Evolutionary conservation across 331 rosid species (phyloP), one percentile per base, ranked within the genome.

Genomic region (Prunus yedoensis): DNA sequence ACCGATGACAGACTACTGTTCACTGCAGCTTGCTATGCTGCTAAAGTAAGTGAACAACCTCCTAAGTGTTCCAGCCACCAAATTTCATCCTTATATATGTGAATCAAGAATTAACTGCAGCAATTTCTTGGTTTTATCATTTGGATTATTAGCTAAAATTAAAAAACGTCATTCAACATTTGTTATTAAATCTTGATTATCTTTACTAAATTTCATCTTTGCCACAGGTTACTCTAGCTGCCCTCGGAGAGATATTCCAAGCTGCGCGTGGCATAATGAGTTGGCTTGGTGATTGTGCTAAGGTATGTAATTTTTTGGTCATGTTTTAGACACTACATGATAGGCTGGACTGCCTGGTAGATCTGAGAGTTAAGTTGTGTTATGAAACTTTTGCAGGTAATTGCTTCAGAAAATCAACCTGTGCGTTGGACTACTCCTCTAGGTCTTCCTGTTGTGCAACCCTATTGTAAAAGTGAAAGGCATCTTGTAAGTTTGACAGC

Each of bases 221-320:
- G 68, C 56, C 51, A 28, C 47, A 90, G 97, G 96, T 90, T 83
- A 92, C 96, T 38, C 71, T 92, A 86, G 88, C 91, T 84, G 93
- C 97, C 80, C 97, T 92, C n/a, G 97, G 91, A 52, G 96, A 92
- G 83, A 88, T 87, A 77, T 92, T 92, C 82, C 86, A 87, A 87
- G 97, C 96, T 83, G 93, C 97, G 0, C 96, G 94, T 58, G 94
- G 82, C 73, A 91, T 81, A 51, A 92, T 92, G 97, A 72, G 82
- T 66, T 92, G 97, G 97, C 96, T 92, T 35, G 88, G 97, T 80
- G 97, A 92, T 83, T 90, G 97, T 83, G 96, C 97, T 60, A 90
- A 85, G 89, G 96, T 88, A 72, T 68, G 73, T 74, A 38, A 38
- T 51, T 68, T 35, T 54, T 71, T 35, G 16, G 69, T 65, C 46